Conservation (phyloP, 2,329 filamentous ascomycete genomes). For the Apiospora arundinis region DNA sequence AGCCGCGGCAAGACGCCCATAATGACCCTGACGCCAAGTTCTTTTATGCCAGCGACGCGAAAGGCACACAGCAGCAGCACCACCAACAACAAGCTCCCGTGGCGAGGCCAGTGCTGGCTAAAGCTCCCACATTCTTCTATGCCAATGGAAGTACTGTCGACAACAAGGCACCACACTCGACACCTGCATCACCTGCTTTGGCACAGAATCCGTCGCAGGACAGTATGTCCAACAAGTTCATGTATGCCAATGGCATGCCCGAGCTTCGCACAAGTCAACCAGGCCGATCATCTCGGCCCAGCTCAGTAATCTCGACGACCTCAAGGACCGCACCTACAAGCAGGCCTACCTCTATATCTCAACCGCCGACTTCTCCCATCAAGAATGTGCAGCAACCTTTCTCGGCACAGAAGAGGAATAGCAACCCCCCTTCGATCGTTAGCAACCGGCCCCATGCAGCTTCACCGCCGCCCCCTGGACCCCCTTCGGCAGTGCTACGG, state of each 20-base stretch:
- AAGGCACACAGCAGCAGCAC: conserved; percentile 46
- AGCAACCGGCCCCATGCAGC: conserved; percentile 41
- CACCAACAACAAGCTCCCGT: conserved; percentile 42
- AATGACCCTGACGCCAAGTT: conserved; percentile 69
- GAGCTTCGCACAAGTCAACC: conserved; percentile 48
- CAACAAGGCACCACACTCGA: conserved; percentile 43
- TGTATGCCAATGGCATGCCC: conserved; percentile 73
- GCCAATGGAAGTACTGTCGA: conserved; percentile 57
- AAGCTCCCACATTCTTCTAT: conserved; percentile 60
- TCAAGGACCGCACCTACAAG: conserved; percentile 48
- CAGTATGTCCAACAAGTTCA: conserved; percentile 67
- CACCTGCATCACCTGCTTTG: conserved; percentile 42
- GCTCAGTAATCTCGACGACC: conserved; percentile 53
- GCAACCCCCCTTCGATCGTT: conserved; percentile 31
- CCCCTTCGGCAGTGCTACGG: conserved; percentile 44
- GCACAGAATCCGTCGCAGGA: conserved; percentile 44
- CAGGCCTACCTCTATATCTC: conserved; percentile 45
- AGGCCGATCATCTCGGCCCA: conserved; percentile 47
- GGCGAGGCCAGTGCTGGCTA: conserved; percentile 42
- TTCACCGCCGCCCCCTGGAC: conserved; percentile 46
- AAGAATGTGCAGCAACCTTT: conserved; percentile 45
- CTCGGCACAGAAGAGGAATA: conserved; percentile 29
- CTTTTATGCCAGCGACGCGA: conserved; percentile 88
- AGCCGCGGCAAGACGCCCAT: conserved; percentile 36
- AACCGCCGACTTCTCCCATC: conserved; percentile 58